Percentiles rank a stretch among this genome's conserved stretches.
Evolutionary conservation across 257 asterid species (phyloP).

Genomic region (Nicotiana undulata): DNA sequence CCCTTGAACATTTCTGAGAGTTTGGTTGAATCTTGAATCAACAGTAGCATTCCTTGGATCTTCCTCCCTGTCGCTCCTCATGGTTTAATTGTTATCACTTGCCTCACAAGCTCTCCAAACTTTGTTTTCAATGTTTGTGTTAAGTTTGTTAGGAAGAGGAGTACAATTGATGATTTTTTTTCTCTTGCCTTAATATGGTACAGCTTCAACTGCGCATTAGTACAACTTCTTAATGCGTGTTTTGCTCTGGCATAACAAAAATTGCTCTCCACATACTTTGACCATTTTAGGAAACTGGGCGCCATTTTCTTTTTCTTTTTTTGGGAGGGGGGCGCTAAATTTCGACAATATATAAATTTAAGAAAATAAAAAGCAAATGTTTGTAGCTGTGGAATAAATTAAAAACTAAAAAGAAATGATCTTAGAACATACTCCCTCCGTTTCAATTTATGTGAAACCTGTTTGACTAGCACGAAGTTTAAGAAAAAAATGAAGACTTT

Average conservation of each 20-base stretch:
- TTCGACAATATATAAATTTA: background rate
- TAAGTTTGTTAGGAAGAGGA: background rate
- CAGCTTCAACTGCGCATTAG: background rate
- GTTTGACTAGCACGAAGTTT: no score
- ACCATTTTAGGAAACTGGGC: background rate
- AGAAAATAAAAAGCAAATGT: background rate
- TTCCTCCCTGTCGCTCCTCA: conserved; percentile 25
- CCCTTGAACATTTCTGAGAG: conserved; percentile 97
- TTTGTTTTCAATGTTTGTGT: background rate
- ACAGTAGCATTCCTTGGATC: conserved; percentile 44
- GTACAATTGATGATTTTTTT: background rate
- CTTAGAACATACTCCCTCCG: no score
- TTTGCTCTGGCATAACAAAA: background rate
- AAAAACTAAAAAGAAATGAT: background rate
- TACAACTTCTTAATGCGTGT: background rate
- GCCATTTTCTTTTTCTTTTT: background rate
- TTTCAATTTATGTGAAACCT: no score
- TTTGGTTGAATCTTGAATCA: conserved; percentile 96
- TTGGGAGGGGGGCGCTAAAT: no score
- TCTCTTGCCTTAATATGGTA: background rate
- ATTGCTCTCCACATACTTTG: background rate
- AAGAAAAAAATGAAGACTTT: no score
- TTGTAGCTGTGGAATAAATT: no score
- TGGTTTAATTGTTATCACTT: background rate
- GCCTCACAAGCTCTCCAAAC: background rate